Conservation (phyloP, 305 asterid genomes). For the Fraxinus dipetala region DNA sequence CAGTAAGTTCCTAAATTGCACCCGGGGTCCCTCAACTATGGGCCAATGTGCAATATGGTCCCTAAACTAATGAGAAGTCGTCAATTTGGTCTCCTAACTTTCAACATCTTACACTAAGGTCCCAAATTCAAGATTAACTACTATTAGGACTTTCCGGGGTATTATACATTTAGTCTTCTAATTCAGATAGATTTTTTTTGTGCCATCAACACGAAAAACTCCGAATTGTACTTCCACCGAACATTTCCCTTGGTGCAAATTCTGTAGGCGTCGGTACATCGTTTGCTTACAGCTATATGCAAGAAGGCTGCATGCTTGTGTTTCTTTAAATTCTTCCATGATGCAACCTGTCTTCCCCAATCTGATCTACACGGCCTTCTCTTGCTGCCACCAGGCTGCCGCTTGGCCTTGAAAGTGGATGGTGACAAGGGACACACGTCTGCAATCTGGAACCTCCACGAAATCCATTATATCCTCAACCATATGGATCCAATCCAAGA, state of each 20-base stretch:
- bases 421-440: not conserved
- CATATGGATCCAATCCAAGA: not conserved
- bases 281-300: not conserved
- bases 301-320: not conserved
- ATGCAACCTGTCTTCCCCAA: not conserved
- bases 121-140: too few relatives aligned
- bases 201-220: not conserved
- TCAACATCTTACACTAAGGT: too few relatives aligned
- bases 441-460: not conserved
- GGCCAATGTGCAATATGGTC: too few relatives aligned
- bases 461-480: not conserved
- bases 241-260: not conserved
- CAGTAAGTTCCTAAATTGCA: too few relatives aligned
- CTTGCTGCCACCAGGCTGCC: not conserved
- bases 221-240: not conserved
- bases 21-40: too few relatives aligned
- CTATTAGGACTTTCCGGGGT: too few relatives aligned
- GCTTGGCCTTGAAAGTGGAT: not conserved
- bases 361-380: not conserved
- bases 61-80: too few relatives aligned
- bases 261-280: not conserved
- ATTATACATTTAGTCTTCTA: not conserved
- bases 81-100: too few relatives aligned
- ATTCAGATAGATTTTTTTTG: not conserved
- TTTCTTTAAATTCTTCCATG: not conserved